Evolutionary conservation across 805 yeast genomes (phyloP).

Genomic region (Myxozyma monticola): DNA sequence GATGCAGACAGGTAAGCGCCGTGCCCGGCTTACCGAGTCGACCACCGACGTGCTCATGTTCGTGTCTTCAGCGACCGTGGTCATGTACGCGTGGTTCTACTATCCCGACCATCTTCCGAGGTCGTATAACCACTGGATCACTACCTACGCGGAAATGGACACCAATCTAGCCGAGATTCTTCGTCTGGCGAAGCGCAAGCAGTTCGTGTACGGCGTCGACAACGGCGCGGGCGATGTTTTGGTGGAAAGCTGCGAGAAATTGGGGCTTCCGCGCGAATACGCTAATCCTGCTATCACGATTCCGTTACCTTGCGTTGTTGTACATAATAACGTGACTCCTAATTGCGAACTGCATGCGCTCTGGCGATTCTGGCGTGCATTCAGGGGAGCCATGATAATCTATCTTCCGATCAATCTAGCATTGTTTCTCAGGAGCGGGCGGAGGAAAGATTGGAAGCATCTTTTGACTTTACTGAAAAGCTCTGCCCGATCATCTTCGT

Average conservation of each 20-base stretch:
- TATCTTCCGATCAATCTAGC: slow-evolving; percentile 47
- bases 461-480: slow-evolving; percentile 32
- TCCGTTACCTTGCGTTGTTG: slow-evolving; percentile 43
- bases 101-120: slow-evolving; percentile 46
- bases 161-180: slow-evolving; percentile 42
- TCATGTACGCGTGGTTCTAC: slow-evolving; percentile 40
- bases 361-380: slow-evolving; percentile 48
- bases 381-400: slow-evolving; percentile 44
- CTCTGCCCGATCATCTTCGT: slow-evolving; percentile 46
- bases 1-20: too few species aligned
- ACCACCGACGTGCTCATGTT: slow-evolving; percentile 11
- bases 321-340: slow-evolving; percentile 44
- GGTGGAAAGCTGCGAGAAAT: slow-evolving; percentile 39
- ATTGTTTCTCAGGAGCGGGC: slow-evolving; percentile 32
- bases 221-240: slow-evolving; percentile 39
- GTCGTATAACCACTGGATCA: slow-evolving; percentile 50
- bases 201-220: slow-evolving; percentile 42
- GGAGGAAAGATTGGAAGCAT: slow-evolving; percentile 24
- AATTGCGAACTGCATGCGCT: slow-evolving; percentile 51
- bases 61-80: slow-evolving; percentile 29
- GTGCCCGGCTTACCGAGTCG: background rate
- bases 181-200: slow-evolving; percentile 38
- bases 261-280: slow-evolving; percentile 40
- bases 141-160: slow-evolving; percentile 52
- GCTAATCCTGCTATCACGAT: slow-evolving; percentile 36